These are phyloP conservation scores for Ganoderma multipileum DNA, from an alignment of 1,284 basidiomycete species.

Conservation along the genomic window DNA sequence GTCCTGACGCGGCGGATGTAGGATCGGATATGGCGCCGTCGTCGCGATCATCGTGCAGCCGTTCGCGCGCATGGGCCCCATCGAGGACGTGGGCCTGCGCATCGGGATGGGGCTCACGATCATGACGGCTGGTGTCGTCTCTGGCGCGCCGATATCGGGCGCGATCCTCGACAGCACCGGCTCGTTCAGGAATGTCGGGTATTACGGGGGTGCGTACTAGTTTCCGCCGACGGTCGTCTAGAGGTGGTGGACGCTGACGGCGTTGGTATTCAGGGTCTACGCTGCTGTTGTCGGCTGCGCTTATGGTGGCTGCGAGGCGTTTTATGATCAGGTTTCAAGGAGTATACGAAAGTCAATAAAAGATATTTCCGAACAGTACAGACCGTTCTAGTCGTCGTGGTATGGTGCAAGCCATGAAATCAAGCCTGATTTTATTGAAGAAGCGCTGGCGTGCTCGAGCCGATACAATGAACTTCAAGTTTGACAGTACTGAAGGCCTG, in stretches of 20 bases:
- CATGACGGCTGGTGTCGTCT: slow-evolving; percentile 48
- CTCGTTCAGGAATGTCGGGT: slow-evolving; percentile 54
- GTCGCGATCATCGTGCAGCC: slow-evolving; percentile 61
- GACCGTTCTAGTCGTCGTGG: neutral
- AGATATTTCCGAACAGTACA: neutral
- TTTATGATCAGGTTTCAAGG: neutral
- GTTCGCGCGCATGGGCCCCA: slow-evolving; percentile 59
- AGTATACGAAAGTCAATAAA: neutral
- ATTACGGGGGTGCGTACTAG: slow-evolving; percentile 60
- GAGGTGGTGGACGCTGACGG: neutral
- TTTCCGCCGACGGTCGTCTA: neutral
- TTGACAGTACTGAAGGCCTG: neutral
- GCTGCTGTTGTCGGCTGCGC: neutral
- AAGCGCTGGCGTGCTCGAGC: too few species aligned
- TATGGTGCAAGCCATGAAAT: neutral
- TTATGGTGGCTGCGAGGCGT: neutral
- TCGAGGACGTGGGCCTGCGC: slow-evolving; percentile 59
- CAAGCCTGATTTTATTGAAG: too few species aligned
- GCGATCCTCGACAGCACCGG: slow-evolving; percentile 50
- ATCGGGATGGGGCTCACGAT: slow-evolving; percentile 59
- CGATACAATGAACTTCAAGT: too few species aligned
- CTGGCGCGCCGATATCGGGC: slow-evolving; percentile 61
- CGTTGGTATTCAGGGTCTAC: neutral
- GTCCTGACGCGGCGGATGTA: slow-evolving; percentile 41
- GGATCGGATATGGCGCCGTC: slow-evolving; percentile 60